Evolutionary conservation across 345 rosid genomes (phyloP), one percentile per base, ranked within the genome.

Genomic region (Isatis tinctoria): DNA sequence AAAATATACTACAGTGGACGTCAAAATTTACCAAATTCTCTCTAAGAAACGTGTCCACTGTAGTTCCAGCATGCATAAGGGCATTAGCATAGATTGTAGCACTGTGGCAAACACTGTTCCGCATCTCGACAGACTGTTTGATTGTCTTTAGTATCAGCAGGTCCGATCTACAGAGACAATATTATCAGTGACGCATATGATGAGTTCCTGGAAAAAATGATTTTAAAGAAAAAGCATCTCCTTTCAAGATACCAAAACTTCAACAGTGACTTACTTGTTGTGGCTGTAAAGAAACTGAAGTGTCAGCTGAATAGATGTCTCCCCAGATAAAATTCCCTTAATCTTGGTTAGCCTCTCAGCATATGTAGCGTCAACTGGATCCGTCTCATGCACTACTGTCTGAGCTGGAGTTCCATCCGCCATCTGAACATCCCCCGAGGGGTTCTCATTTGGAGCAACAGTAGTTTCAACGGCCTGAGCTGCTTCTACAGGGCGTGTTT

Each of bases 41-140:
- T 85, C 98, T 88, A 40, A 96, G 88, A 81, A 96, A 96, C 3
- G 99, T 96, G 78, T 96, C 98, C 67, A 96, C 99, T 28, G 99
- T 92, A 33, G 99, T 96, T 69, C 99, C 99, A 82, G 99, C 99
- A 82, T 96, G 99, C 99, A 96, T 96, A 60, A 96, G 86, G 27
- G 99, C 99, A 83, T 96, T 92, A 30, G 99, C 93, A 82, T 90
- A 89, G 73, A 96, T 92, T 70, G 98, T 96, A 35, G 99, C 99
- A 77, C 99, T 96, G 69, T 96, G 99, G 66, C 99, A 96, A 51
- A 96, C 97, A 74, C 99, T 92, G 75, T 96, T 92, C 78, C 99
- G 85, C 96, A 92, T 90, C 82, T 92, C 99, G 51, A 96, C 96
- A 37, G 98, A 96, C 84, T 96, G 99, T 76, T 96, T 96, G 57